Base-by-base conservation (phyloP, 768 basidiomycete species). In the Xanthoconium stramineum region DNA sequence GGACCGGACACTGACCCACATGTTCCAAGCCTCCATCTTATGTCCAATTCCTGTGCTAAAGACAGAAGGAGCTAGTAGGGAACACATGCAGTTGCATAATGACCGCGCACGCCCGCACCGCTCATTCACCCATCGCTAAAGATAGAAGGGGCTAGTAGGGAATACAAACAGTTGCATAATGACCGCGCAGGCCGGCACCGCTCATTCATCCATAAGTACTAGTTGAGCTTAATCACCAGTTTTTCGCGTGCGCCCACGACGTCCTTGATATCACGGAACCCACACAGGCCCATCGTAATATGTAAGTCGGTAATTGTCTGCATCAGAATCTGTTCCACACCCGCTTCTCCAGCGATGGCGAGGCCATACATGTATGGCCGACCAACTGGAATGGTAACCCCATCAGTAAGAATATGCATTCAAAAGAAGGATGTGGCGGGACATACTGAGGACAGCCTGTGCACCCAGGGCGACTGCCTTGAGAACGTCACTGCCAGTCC, bases 391-490 rank as follows among this genome's bases (percentile, higher is more conserved):
- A 24, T 24, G 2, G 10, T 1, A n/a, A 35, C 8, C 6, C 1
- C 17, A 5, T 29, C 19, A 39, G 35, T 12, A 24, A 39, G 45
- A 43, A 55, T 3, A 19, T 29, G 19, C n/a, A 0, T 20, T 35
- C 10, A 1, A 20, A 28, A 35, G n/a, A 28, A 29, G 10, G 12
- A 28, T 29, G 42, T 33, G 19, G 9, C 7, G 43, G 38, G 10
- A 70, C 75, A 46, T 51, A 79, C 72, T 65, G 12, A 82, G 65
- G 4, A 84, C 78, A 10, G 69, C 80, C 53, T 83, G 76, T 1
- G 83, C 83, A 7, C 84, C 83, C 11, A 85, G 68, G 0, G 83
- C 83, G 17, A 84, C 69, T 1, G 84, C 83, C 59, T 80, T 78
- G 53, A 81, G 72, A 28, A 84, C 68, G 50, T 85, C 83, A 29